A percentile compares a stretch with the other conserved stretches of the same genome.
Evolutionary conservation across 2,329 filamentous ascomycete genomes (phyloP).

Genomic region (Zasmidium citrigriseum): DNA sequence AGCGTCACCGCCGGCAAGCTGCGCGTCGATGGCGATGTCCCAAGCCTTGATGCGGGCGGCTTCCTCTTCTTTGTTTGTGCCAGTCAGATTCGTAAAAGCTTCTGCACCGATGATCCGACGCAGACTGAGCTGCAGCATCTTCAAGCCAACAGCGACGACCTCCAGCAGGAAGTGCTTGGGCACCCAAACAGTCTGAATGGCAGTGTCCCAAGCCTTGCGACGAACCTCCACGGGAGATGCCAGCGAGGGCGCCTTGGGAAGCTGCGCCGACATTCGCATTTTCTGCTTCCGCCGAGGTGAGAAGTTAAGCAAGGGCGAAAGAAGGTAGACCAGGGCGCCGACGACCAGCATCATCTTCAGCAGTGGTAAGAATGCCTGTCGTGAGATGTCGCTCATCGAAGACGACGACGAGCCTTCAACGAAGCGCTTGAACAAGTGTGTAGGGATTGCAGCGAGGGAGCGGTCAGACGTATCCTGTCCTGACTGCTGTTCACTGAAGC

Average conservation of each 20-base stretch:
- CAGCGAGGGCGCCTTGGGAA: slow-evolving; percentile 64
- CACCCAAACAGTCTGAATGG: slow-evolving; percentile 89
- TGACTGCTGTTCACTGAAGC: slow-evolving; percentile 67
- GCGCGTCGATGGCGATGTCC: slow-evolving; percentile 90
- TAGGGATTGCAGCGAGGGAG: slow-evolving; percentile 46
- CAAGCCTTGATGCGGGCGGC: slow-evolving; percentile 85
- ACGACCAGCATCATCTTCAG: slow-evolving; percentile 54
- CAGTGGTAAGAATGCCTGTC: slow-evolving; percentile 42
- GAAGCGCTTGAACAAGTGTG: slow-evolving; percentile 36
- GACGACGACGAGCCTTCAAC: slow-evolving; percentile 19
- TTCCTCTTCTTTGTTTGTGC: slow-evolving; percentile 81
- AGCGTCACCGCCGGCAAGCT: slow-evolving; percentile 84
- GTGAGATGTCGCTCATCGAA: slow-evolving; percentile 23
- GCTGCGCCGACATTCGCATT: slow-evolving; percentile 37
- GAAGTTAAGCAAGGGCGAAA: slow-evolving; percentile 58
- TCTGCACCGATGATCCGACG: slow-evolving; percentile 76
- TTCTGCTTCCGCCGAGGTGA: slow-evolving; percentile 58
- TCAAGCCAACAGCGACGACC: slow-evolving; percentile 74
- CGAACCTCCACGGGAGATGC: slow-evolving; percentile 83
- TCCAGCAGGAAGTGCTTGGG: slow-evolving; percentile 86
- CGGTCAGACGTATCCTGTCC: slow-evolving; percentile 44
- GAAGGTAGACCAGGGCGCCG: slow-evolving; percentile 57
- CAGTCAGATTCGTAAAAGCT: slow-evolving; percentile 76
- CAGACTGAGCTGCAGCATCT: slow-evolving; percentile 78
- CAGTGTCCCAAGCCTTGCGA: slow-evolving; percentile 87